A percentile compares a stretch with the other conserved stretches of the same genome.
Conservation (phyloP, 768 basidiomycete species). For the Chalciporus sphaerocephalus region DNA sequence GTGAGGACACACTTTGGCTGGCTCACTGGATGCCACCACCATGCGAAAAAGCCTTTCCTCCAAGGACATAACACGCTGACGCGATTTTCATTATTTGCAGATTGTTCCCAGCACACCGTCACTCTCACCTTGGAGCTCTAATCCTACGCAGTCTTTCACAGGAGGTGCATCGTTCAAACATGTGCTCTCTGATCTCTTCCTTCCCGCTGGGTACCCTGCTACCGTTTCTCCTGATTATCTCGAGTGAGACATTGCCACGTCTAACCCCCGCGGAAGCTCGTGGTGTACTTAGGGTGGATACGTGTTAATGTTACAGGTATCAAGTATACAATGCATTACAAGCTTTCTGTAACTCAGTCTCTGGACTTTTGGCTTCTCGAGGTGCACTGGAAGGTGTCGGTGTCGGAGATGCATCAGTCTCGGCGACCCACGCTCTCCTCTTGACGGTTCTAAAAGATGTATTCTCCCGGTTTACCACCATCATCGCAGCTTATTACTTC, state of each 20-base stretch:
- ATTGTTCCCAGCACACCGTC: neutral
- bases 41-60: constrained; percentile 1
- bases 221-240: constrained; percentile 62
- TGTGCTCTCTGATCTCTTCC: constrained; percentile 39
- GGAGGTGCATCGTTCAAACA: constrained; percentile 10
- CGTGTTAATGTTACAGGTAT: constrained; percentile 41
- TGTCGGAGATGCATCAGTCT: constrained; percentile 63
- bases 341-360: constrained; percentile 66
- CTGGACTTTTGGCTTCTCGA: constrained; percentile 58
- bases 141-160: neutral
- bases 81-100: neutral
- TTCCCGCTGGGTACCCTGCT: constrained; percentile 58
- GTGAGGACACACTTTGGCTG: constrained; percentile 7
- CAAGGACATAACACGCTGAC: constrained; percentile 6
- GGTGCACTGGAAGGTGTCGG: constrained; percentile 66
- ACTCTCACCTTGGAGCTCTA: neutral
- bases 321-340: constrained; percentile 64
- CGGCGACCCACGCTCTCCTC: constrained; percentile 61
- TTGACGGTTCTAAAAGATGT: constrained; percentile 64
- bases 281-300: constrained; percentile 5
- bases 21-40: neutral
- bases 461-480: constrained; percentile 61
- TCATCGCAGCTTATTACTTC: constrained; percentile 55
- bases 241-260: constrained; percentile 34
- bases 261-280: neutral